Conservation (phyloP, 371 early-diverging fungal species). For the Mucor irregularis region DNA sequence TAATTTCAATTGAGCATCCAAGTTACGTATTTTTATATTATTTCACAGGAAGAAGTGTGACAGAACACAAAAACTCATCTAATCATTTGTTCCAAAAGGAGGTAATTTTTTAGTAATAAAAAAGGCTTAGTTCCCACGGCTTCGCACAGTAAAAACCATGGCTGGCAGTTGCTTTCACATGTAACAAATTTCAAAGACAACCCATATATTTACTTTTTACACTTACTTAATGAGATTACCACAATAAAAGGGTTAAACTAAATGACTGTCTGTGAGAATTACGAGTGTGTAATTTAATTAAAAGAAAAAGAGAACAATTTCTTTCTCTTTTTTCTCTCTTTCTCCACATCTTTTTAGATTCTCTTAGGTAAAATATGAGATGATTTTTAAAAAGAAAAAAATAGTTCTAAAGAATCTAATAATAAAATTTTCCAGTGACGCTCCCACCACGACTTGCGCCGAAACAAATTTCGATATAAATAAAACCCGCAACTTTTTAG, state of each 20-base stretch:
- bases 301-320: no score
- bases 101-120: constrained; percentile 4
- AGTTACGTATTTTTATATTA: no score
- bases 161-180: constrained; percentile 11
- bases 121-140: constrained; percentile 7
- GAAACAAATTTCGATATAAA: constrained; percentile 1
- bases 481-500: constrained; percentile 19
- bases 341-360: background rate
- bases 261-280: no score
- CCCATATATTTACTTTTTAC: background rate
- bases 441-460: constrained; percentile 1
- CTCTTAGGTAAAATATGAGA: no score
- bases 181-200: background rate
- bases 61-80: background rate
- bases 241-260: no score
- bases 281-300: no score
- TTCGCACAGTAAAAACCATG: background rate
- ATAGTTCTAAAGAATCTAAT: background rate
- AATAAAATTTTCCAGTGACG: constrained; percentile 2
- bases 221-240: background rate
- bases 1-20: no score
- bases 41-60: background rate
- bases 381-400: constrained; percentile 1
- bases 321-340: background rate
- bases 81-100: background rate